phyloP scores from a whole-genome alignment of 2,329 filamentous ascomycete genomes.

The Trichophyton simii region DNA sequence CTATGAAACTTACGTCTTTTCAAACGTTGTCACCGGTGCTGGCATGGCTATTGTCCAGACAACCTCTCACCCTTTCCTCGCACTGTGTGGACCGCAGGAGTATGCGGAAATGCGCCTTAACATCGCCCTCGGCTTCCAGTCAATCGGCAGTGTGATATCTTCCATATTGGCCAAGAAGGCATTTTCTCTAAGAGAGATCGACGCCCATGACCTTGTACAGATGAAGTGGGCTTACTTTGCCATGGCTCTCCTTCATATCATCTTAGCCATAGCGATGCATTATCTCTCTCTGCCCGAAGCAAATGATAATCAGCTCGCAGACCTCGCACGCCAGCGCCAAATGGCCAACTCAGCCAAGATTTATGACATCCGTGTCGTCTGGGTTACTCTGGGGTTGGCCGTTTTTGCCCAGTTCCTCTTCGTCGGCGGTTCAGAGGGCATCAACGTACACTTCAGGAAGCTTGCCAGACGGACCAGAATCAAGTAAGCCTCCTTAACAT shows the following conservation, averaged over 20 bases:
- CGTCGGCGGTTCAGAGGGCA: conserved; percentile 47
- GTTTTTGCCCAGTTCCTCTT: conserved; percentile 48
- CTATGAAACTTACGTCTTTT: conserved; percentile 47
- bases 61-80: conserved; percentile 50
- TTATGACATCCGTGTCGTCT: conserved; percentile 39
- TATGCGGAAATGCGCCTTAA: conserved; percentile 50
- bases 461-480: conserved; percentile 34
- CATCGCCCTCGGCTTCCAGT: conserved; percentile 49
- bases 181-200: conserved; percentile 39
- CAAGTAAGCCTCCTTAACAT: conserved; percentile 7
- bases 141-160: conserved; percentile 47
- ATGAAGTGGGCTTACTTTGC: conserved; percentile 55
- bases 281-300: conserved; percentile 52
- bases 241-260: conserved; percentile 48
- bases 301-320: conserved; percentile 47
- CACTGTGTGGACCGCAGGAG: conserved; percentile 48
- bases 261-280: conserved; percentile 47
- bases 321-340: conserved; percentile 40
- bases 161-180: conserved; percentile 48
- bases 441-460: conserved; percentile 36
- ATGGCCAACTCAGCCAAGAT: conserved; percentile 38
- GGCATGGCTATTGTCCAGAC: conserved; percentile 50
- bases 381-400: conserved; percentile 44
- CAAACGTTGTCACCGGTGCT: conserved; percentile 50
- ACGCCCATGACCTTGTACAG: conserved; percentile 43